phyloP scores from a whole-genome alignment of 805 yeast species.

The Cephaloascus albidus region DNA sequence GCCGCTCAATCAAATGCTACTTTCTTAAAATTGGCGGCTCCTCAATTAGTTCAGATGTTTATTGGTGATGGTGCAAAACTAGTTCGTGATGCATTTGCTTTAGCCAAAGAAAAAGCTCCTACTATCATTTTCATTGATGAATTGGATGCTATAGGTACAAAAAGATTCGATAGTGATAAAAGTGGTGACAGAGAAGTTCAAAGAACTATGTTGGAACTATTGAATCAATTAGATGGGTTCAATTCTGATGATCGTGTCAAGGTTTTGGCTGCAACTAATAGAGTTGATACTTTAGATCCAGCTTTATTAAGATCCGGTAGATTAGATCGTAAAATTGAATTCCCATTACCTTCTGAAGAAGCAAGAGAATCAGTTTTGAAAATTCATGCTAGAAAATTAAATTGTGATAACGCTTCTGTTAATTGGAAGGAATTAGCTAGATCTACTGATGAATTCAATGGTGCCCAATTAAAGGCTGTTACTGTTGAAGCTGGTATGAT shows the following conservation, averaged over 20 bases:
- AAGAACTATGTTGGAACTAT: slow-evolving; percentile 96
- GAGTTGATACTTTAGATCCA: slow-evolving; percentile 98
- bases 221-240: slow-evolving; percentile 96
- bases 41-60: slow-evolving; percentile 96
- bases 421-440: slow-evolving; percentile 98
- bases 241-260: slow-evolving; percentile 96
- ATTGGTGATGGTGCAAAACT: slow-evolving; percentile 98
- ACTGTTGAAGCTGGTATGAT: slow-evolving; percentile 99
- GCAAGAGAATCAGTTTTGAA: slow-evolving; percentile 94
- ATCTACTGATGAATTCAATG: slow-evolving; percentile 96
- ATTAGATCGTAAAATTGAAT: slow-evolving; percentile 94
- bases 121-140: slow-evolving; percentile 97
- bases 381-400: slow-evolving; percentile 96
- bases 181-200: slow-evolving; percentile 98
- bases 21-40: slow-evolving; percentile 91
- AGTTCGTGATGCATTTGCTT: slow-evolving; percentile 93
- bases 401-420: slow-evolving; percentile 73
- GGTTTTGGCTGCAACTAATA: slow-evolving; percentile 95
- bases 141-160: slow-evolving; percentile 97
- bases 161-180: slow-evolving; percentile 94
- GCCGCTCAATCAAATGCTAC: slow-evolving; percentile 99
- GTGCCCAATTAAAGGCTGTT: slow-evolving; percentile 98
- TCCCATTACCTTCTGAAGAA: slow-evolving; percentile 96
- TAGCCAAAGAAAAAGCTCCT: slow-evolving; percentile 97
- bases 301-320: slow-evolving; percentile 96